Base-by-base conservation (phyloP, 2,329 filamentous ascomycete species). In the Teratosphaeriaceae sp. region DNA sequence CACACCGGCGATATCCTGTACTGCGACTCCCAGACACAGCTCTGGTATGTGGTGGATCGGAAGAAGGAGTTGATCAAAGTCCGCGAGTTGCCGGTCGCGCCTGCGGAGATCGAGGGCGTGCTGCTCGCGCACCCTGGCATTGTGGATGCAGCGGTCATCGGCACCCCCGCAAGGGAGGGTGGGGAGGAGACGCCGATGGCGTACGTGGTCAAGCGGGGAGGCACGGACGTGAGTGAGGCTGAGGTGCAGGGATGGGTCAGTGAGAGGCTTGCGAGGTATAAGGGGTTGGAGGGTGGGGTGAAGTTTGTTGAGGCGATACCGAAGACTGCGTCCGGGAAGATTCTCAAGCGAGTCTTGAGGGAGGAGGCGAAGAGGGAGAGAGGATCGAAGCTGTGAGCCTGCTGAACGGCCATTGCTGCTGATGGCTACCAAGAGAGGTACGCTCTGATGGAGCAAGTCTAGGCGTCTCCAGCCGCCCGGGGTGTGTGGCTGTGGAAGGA, bases 71-170 rank as follows among this genome's bases (percentile, higher is more conserved):
- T 61, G 23, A 61, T 60, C 51, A 61, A 61, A 40, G 52, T 55
- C 34, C 57, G 87, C 79, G 86, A 85, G 42, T 72, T 84, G 46
- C 86, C 90, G 78, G 86, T 92, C 16, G 84, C 86, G 1, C 86
- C 86, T 0, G 85, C 85, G 2, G 86, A 92, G 60, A 76, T 92
- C 1, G 86, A 92, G 65, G 38, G 37, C n/a, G 29, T 40, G 55
- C 71, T 92, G 3, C 76, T 92, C 6, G 75, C 79, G 0, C 85
- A 89, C 59, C 78, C 80, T 0, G 72, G 74, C 9, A 85, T 90
- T 13, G 77, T 78, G 27, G 86, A 92, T 63, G 84, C 79, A 50
- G 80, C 85, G 8, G 85, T 92, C 4, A 87, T 90, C 49, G 80
- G 82, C 8, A 70, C 88, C 1, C 76, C 77, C 6, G 59, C 66